phyloP scores from a whole-genome alignment of 2,329 filamentous ascomycete genomes.

The Venturiaceae sp. region DNA sequence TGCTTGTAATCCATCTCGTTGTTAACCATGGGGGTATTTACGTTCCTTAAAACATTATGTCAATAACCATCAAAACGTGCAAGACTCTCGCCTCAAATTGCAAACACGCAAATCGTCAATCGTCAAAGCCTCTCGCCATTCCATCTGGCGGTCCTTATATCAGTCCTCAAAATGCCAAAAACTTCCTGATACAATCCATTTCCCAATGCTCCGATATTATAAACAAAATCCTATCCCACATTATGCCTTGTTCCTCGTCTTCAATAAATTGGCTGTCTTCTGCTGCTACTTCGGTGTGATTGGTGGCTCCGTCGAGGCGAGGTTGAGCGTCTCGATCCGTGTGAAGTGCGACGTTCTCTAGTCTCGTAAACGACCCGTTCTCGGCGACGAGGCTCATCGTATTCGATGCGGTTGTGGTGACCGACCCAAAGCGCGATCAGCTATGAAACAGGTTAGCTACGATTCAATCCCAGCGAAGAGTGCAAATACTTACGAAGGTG shows the following conservation, averaged over 20 bases:
- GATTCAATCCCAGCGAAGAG: background rate
- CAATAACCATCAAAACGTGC: background rate
- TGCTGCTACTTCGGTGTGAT: slow-evolving; percentile 19
- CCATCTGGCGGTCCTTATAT: background rate
- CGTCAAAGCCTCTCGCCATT: background rate
- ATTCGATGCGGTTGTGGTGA: slow-evolving; percentile 33
- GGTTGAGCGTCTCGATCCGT: slow-evolving; percentile 16
- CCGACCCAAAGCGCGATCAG: slow-evolving; percentile 53
- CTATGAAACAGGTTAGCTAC: slow-evolving; percentile 15
- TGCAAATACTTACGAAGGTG: slow-evolving; percentile 47
- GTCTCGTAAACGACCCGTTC: slow-evolving; percentile 1
- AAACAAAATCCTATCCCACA: background rate
- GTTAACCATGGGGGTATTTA: background rate
- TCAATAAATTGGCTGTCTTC: background rate
- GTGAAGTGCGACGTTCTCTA: slow-evolving; percentile 26
- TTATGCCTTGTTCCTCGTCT: background rate
- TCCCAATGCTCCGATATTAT: background rate
- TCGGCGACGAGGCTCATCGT: slow-evolving; percentile 30
- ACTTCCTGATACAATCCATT: background rate
- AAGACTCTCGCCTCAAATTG: background rate
- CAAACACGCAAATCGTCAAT: background rate
- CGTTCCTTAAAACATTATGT: background rate
- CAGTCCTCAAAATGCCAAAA: background rate
- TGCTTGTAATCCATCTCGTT: too few relatives aligned
- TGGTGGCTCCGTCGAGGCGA: slow-evolving; percentile 28